Evolutionary conservation across 2,329 filamentous ascomycete species (phyloP).

Genomic region (Microcyclospora pomicola): DNA sequence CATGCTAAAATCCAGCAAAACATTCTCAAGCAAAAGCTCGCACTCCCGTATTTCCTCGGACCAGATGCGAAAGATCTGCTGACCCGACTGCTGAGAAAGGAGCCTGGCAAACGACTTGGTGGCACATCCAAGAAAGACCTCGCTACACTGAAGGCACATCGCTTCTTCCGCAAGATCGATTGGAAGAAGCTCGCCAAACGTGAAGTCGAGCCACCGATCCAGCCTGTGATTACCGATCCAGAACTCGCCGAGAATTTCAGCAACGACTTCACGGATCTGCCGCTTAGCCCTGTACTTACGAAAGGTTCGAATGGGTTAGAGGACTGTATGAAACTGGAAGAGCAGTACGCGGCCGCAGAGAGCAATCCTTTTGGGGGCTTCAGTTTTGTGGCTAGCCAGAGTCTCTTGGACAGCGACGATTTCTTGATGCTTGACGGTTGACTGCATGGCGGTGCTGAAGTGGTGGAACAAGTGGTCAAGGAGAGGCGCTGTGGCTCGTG

Average conservation of each 20-base stretch:
- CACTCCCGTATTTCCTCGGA: constrained; percentile 78
- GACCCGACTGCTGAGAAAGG: constrained; percentile 78
- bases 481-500: too few relatives aligned
- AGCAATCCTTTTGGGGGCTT: constrained; percentile 40
- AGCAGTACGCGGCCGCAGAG: constrained; percentile 17
- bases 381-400: constrained; percentile 39
- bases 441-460: constrained; percentile 11
- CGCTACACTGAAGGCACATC: constrained; percentile 70
- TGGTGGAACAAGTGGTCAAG: too few relatives aligned
- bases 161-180: constrained; percentile 94
- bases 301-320: constrained; percentile 13
- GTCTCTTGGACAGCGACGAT: constrained; percentile 30
- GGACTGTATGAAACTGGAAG: constrained; percentile 9
- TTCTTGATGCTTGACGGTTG: constrained; percentile 21
- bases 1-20: constrained; percentile 91
- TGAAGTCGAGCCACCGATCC: constrained; percentile 77
- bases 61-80: constrained; percentile 89
- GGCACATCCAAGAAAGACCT: constrained; percentile 74
- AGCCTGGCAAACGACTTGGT: constrained; percentile 79
- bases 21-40: constrained; percentile 83
- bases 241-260: constrained; percentile 95
- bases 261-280: constrained; percentile 75
- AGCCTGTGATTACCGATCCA: constrained; percentile 86
- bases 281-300: constrained; percentile 56
- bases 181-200: constrained; percentile 76